Evolutionary conservation across 805 yeast genomes (phyloP).

Genomic region (Metschnikowia kunwiensis): DNA sequence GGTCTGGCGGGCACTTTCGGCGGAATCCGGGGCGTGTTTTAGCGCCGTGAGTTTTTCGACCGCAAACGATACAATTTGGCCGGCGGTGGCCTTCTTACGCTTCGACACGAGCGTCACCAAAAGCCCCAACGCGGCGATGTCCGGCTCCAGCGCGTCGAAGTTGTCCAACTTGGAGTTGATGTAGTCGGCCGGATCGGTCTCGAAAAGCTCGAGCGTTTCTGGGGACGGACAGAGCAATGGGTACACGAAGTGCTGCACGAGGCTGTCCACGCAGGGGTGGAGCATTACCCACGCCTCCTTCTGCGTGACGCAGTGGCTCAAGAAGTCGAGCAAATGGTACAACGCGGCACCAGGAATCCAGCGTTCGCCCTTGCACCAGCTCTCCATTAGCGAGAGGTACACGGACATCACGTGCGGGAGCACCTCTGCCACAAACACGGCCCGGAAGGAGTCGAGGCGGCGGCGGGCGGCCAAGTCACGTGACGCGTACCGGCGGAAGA

Average conservation of each 20-base stretch:
- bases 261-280: constrained; percentile 59
- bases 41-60: constrained; percentile 43
- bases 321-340: constrained; percentile 51
- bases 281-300: constrained; percentile 62
- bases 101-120: constrained; percentile 69
- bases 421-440: constrained; percentile 51
- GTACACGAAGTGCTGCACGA: constrained; percentile 69
- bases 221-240: constrained; percentile 73
- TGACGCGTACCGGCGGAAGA: constrained; percentile 71
- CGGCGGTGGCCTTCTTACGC: constrained; percentile 57
- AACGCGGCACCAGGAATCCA: constrained; percentile 72
- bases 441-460: constrained; percentile 55
- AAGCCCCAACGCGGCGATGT: constrained; percentile 73
- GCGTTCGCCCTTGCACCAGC: constrained; percentile 61
- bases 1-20: constrained; percentile 55
- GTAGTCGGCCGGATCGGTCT: constrained; percentile 85
- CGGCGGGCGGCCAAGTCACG: constrained; percentile 41
- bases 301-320: constrained; percentile 56
- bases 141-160: constrained; percentile 62
- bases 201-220: constrained; percentile 68
- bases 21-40: constrained; percentile 30
- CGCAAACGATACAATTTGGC: constrained; percentile 59
- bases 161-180: constrained; percentile 61
- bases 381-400: constrained; percentile 62
- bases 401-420: constrained; percentile 71